Evolutionary conservation across 768 basidiomycete species (phyloP), one percentile per base, ranked within the genome.

Genomic region (Podaxis sp.): DNA sequence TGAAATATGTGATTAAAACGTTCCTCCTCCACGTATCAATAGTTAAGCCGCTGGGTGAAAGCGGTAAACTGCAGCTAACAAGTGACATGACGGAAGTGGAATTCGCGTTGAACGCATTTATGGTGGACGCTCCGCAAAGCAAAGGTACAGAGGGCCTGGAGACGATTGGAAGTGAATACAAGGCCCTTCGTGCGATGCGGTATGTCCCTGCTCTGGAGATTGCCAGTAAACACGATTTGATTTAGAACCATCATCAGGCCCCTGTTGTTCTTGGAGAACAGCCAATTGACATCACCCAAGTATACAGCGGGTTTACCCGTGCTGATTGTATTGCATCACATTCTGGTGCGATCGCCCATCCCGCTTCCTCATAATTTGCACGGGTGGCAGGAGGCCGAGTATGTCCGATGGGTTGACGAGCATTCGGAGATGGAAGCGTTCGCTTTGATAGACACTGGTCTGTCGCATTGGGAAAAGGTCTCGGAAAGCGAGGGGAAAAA

Each of bases 21-120:
- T 99, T 98, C 74, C 87, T 99, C 9, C 75, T 98, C 40, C 96
- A 99, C 69, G 89, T 92, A n/a, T 96, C 94, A 26, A 94, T 99
- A 61, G 92, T 89, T 8, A 87, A 88, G 68, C 96, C 96, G 0
- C 81, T 99, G 4, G 90, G 95, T 4, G 97, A 99, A 77, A 84
- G 85, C 63, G 95, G 96, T 13, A 98, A 97, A 72, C 84, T 99
- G 26, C 95, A 96, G 75, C 80, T 99, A 66, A 93, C 95, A 62
- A 92, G 88, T 52, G 96, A 99, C 73, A 96, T 98, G 95, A 92
- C 96, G 0, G 92, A 95, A 72, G 82, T 99, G 64, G 97, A 99
- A 77, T 97, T 99, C 72, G 88, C 92, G 0, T 73, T 99, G 59
- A 90, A 87, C 68, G 85, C 91, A 3, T 92, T 98, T 72, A 79